These are phyloP conservation scores for Sequoia sempervirens DNA, from an alignment of 75 land plant genomes.

Conservation along the genomic window DNA sequence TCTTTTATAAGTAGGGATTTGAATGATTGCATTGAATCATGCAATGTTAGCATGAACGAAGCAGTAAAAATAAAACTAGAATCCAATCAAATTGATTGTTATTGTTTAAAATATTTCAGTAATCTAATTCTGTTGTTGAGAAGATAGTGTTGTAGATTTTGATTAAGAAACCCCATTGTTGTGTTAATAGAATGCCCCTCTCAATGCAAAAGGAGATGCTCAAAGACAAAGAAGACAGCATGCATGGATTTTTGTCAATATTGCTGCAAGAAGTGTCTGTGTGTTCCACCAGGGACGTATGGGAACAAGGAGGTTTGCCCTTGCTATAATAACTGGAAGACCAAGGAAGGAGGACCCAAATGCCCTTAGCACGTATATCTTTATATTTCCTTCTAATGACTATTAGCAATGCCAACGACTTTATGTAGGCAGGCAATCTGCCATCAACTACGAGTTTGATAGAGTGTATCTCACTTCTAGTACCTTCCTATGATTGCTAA, in stretches of 20 bases:
- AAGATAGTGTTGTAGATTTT: background rate
- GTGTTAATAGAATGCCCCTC: background rate
- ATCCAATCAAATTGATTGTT: too few species aligned
- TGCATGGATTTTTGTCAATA: background rate
- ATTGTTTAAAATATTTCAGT: background rate
- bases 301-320: background rate
- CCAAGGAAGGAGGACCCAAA: background rate
- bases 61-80: background rate
- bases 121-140: background rate
- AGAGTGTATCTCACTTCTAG: too few species aligned
- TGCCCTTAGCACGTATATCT: background rate
- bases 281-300: constrained; percentile 1
- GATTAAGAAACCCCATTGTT: background rate
- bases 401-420: too few species aligned
- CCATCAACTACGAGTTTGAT: too few species aligned
- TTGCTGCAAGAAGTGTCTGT: background rate
- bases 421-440: too few species aligned
- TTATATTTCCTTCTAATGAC: too few species aligned
- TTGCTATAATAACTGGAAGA: constrained; percentile 4
- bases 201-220: background rate
- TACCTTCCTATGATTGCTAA: too few species aligned
- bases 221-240: background rate
- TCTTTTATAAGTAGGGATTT: background rate
- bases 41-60: background rate
- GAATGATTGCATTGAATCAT: background rate